Evolutionary conservation across 495 filamentous ascomycete genomes (phyloP).

Genomic region (Aspergillus nidulans): DNA sequence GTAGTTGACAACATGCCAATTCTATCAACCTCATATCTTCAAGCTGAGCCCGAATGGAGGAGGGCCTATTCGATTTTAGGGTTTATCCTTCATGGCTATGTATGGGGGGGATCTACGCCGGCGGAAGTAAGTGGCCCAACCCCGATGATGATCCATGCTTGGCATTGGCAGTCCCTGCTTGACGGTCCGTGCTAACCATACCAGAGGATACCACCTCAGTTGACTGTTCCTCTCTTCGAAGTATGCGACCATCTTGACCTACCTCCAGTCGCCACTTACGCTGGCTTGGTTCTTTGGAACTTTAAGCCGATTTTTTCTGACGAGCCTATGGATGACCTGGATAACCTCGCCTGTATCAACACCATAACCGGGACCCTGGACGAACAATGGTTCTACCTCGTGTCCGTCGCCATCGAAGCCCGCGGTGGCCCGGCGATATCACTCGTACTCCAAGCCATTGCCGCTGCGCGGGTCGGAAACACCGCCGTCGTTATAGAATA

Average conservation of each 20-base stretch:
- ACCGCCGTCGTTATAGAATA: constrained; percentile 65
- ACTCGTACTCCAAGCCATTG: constrained; percentile 81
- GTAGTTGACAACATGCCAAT: constrained; percentile 75
- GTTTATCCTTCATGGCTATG: constrained; percentile 88
- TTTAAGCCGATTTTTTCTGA: constrained; percentile 82
- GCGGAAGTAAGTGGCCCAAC: constrained; percentile 53
- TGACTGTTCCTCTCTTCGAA: constrained; percentile 76
- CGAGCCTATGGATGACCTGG: constrained; percentile 72
- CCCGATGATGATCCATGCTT: neutral
- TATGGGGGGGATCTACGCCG: constrained; percentile 87
- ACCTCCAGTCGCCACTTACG: constrained; percentile 92
- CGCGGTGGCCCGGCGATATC: constrained; percentile 84
- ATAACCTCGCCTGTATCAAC: constrained; percentile 77
- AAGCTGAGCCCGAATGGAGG: constrained; percentile 83
- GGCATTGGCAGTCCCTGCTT: neutral
- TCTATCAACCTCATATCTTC: constrained; percentile 73
- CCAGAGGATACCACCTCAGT: constrained; percentile 75
- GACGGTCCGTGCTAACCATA: neutral
- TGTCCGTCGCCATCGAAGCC: constrained; percentile 94
- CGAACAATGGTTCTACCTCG: constrained; percentile 84
- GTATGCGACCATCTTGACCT: constrained; percentile 79
- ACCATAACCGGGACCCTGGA: constrained; percentile 96
- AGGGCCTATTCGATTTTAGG: constrained; percentile 82
- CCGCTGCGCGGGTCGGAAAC: constrained; percentile 70
- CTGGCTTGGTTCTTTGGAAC: constrained; percentile 91